Base-by-base conservation (phyloP, 805 yeast genomes). In the Blastobotrys parvus region DNA sequence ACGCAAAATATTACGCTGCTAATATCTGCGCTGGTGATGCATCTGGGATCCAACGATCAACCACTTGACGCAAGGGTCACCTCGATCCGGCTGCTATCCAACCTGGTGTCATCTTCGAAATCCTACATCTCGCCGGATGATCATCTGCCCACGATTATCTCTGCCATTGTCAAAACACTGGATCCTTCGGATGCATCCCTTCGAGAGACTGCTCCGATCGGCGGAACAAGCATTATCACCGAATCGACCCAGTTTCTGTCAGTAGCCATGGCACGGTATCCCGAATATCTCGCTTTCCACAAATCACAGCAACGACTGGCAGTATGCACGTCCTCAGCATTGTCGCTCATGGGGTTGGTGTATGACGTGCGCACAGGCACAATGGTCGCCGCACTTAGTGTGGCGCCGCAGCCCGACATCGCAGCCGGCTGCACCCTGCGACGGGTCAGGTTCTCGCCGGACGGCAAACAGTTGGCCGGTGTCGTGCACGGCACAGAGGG, bases 221-320 rank as follows among this genome's bases (percentile, higher is more conserved):
- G 46, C 8, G 36, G 40, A 4, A 45, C 44, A 19, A 52, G 56
- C 2, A 39, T 53, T 13, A 38, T 45, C n/a, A 43, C 47, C 4
- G 57, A 51, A 22, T 46, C 46, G 1, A 50, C 56, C 2, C 45
- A 40, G 32, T 49, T 52, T 37, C 38, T 53, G 25, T 39, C 52
- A 1, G 32, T 39, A n/a, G 45, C 47, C 16, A 39, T 50, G 44
- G 19, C 36, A 4, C 15, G 16, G 20, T 50, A 40, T 34, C 52
- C 56, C 10, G 49, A 46, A 15, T 35, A 39, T n/a, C 38, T 50
- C 20, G 42, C 53, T 7, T 53, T 53, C 42, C 52, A 52, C 42
- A 52, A 50, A 42, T 45, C 40, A 7, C 54, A 48, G 29, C 57
- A 53, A 38, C 27, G 51, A 13, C 46, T 53, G 7, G 57, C 56